Conservation (phyloP, 2,329 filamentous ascomycete genomes). For the Akanthomyces muscarius region DNA sequence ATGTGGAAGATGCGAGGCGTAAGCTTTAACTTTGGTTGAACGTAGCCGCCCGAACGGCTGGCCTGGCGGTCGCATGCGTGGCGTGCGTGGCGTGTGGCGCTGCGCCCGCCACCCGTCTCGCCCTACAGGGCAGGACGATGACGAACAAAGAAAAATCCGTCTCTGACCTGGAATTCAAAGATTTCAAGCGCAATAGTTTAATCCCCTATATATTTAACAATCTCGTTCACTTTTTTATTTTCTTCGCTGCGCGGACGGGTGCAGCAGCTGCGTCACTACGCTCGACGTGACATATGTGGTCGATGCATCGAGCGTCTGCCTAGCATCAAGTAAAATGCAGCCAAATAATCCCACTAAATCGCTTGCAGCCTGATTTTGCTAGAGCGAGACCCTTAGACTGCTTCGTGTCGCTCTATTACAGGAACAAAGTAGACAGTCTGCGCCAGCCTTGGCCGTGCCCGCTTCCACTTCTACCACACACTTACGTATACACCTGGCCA, state of each 20-base stretch:
- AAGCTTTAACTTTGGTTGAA: not conserved
- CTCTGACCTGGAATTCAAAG: not conserved
- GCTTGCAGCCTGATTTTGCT: too few species aligned
- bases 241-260: not conserved
- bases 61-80: not conserved
- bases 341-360: too few species aligned
- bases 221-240: not conserved
- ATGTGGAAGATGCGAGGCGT: conserved; percentile 11
- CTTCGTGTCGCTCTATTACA: not conserved
- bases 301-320: too few species aligned
- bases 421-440: not conserved
- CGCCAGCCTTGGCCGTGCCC: not conserved
- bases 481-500: not conserved
- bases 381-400: not conserved
- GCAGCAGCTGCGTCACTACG: not conserved
- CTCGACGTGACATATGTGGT: not conserved
- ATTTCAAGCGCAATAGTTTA: too few species aligned
- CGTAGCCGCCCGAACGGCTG: conserved; percentile 4
- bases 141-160: not conserved
- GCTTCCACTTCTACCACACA: not conserved
- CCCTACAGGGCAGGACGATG: not conserved
- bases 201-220: not conserved
- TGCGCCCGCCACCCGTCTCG: not conserved
- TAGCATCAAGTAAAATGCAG: too few species aligned
- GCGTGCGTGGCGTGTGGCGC: conserved; percentile 12